Conservation (phyloP, 2,329 filamentous ascomycete species). For the Albifimbria verrucaria region DNA sequence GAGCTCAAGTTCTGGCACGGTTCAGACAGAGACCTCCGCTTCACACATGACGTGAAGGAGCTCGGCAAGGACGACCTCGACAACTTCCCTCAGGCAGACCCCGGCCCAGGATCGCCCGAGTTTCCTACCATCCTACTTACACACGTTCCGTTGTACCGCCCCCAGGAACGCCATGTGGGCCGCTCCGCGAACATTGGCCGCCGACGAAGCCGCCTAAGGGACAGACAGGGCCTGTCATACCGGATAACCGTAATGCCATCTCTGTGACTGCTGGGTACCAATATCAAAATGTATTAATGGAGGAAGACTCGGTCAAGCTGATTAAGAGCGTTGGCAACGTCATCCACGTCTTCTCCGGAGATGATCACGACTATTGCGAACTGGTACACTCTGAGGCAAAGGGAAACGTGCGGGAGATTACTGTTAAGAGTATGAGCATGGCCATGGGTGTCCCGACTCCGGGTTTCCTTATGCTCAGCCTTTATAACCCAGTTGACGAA, state of each 20-base stretch:
- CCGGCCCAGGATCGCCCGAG: conserved; percentile 47
- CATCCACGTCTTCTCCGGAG: conserved; percentile 84
- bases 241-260: conserved; percentile 75
- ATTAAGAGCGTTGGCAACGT: conserved; percentile 78
- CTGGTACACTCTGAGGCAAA: conserved; percentile 71
- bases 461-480: conserved; percentile 81
- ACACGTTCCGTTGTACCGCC: conserved; percentile 87
- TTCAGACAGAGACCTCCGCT: conserved; percentile 50
- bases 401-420: conserved; percentile 73
- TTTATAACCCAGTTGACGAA: conserved; percentile 85
- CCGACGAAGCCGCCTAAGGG: conserved; percentile 61
- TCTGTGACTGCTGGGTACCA: conserved; percentile 79
- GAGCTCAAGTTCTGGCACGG: conserved; percentile 66
- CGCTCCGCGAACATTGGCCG: conserved; percentile 78
- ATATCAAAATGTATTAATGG: conserved; percentile 90
- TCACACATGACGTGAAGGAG: conserved; percentile 59
- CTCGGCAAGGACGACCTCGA: conserved; percentile 40
- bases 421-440: conserved; percentile 93
- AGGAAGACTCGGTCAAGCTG: conserved; percentile 71
- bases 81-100: conserved; percentile 32
- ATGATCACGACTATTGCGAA: conserved; percentile 98
- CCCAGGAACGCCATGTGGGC: conserved; percentile 82
- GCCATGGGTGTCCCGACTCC: conserved; percentile 91
- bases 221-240: conserved; percentile 48
- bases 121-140: conserved; percentile 87